Evolutionary conservation across 2,329 filamentous ascomycete species (phyloP).

Genomic region (Aspergillaceae sp.): DNA sequence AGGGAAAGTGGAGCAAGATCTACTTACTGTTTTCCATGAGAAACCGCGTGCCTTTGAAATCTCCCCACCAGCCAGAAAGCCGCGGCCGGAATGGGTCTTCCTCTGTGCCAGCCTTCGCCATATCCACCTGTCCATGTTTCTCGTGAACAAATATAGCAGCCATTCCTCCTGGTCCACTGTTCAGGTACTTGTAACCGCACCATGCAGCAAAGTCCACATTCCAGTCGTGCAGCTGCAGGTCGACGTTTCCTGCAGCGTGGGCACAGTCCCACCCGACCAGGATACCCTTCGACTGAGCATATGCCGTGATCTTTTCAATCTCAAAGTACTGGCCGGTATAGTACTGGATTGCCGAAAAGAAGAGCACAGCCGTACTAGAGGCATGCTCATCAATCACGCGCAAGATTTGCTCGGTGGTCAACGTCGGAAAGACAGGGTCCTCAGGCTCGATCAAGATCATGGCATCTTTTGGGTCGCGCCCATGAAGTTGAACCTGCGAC

Average conservation of each 20-base stretch:
- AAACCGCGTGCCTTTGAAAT: conserved; percentile 67
- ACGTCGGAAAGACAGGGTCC: conserved; percentile 43
- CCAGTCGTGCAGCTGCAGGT: conserved; percentile 74
- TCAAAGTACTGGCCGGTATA: conserved; percentile 87
- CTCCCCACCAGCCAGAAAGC: conserved; percentile 80
- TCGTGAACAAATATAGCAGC: conserved; percentile 75
- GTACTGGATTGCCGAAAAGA: conserved; percentile 83
- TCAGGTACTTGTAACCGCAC: conserved; percentile 95
- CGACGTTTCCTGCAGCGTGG: conserved; percentile 77
- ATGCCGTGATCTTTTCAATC: conserved; percentile 66
- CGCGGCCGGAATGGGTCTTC: conserved; percentile 52
- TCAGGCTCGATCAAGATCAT: conserved; percentile 68
- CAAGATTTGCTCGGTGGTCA: conserved; percentile 64
- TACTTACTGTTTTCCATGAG: conserved; percentile 62
- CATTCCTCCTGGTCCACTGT: conserved; percentile 73
- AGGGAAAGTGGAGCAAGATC: too few species aligned
- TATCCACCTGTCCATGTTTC: conserved; percentile 48
- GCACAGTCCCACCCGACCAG: conserved; percentile 81
- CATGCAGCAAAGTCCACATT: conserved; percentile 84
- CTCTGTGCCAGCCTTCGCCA: conserved; percentile 27
- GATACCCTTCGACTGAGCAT: conserved; percentile 64
- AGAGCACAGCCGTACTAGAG: conserved; percentile 61
- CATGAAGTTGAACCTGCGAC: conserved; percentile 68
- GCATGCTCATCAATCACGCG: conserved; percentile 66
- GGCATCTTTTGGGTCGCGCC: conserved; percentile 54